Base-by-base conservation (phyloP, 139 green algal genomes). In the Chlorella sp. region DNA sequence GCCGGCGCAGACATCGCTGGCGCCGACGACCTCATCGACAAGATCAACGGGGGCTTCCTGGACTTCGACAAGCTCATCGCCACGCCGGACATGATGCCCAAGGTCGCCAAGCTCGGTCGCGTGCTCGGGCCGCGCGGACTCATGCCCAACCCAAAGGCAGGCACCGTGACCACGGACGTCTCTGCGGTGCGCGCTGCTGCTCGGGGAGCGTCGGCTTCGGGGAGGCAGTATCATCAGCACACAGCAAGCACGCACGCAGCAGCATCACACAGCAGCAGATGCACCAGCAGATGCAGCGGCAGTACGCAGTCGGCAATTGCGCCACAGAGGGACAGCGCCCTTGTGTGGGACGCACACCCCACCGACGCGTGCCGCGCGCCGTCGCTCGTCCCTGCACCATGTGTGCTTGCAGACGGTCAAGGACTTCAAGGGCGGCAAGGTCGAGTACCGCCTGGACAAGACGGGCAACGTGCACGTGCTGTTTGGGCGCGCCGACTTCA, bases 41-140 rank as follows among this genome's bases (percentile, higher is more conserved):
- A 93, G 77, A 99, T 99, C 70, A 83, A 77, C 33, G 90, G 87
- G 29, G 96, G 96, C 60, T 96, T 97, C 82, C 87, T 99, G 84
- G 96, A 98, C 67, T 99, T 99, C 73, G 95, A 99, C 85, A 98
- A 98, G 87, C 91, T 99, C 34, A 89, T 99, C 51, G 94, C 94
- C 49, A 99, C 96, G 0, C 95, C 96, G 22, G 96, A 98, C 78
- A 98, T 99, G 95, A 99, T 99, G 96, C 96, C 96, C 59, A 98
- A 99, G 86, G 88, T 97, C 23, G 96, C 96, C 42, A 97, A 97
- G 88, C 92, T 99, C 33, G 96, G 96, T 66, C 88, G 96, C 31
- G 77, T 93, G 69, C 88, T 99, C 66, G 96, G 95, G 6, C 95
- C 95, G 0, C 85, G 90, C 3, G 95, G 95, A 6, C 86, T 99